Evolutionary conservation across 2,329 filamentous ascomycete genomes (phyloP), one percentile per base, ranked within the genome.

Genomic region (Claviceps africana): DNA sequence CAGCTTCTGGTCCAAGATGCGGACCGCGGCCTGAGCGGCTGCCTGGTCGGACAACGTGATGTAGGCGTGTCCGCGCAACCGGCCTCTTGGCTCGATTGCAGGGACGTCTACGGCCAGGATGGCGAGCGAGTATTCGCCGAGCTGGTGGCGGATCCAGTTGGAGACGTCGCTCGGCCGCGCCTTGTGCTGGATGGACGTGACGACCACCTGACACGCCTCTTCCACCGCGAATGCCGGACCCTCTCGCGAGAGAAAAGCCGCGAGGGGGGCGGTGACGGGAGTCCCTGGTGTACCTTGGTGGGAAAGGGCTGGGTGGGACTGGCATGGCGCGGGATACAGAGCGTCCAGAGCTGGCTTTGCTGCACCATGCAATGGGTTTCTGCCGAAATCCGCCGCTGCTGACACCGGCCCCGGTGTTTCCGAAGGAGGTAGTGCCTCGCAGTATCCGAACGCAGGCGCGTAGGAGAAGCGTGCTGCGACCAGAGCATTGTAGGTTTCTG

Each of bases 51-150:
- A 51, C 21, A 67, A 57, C 8, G 57, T 54, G 22, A 65, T 53
- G n/a, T 59, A 55, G 35, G 58, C 61, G 39, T 63, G 57, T 7
- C 64, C 63, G 17, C 59, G 59, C 13, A 62, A 58, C 11, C 58
- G 59, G 5, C 47, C 57, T 44, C 56, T 61, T 30, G 55, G 51
- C 37, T 48, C 53, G 19, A 56, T 58, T 19, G 55, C 46, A 9
- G 64, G 64, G 5, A 65, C 56, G 8, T 65, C 55, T 22, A 67
- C 56, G n/a, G 46, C 48, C 17, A 48, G 48, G 25, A 65, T 59
- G n/a, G 56, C 56, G 11, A 40, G 31, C 2, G 51, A 56, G 31
- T 52, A 48, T 10, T 56, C 51, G 2, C 60, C 59, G 42, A 64
- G 56, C 40, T 57, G 61, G 19, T 56, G 53, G 6, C 55, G 57